Evolutionary conservation across 192 early-diverging fungal species (phyloP).

Genomic region (Coemansia asiatica): DNA sequence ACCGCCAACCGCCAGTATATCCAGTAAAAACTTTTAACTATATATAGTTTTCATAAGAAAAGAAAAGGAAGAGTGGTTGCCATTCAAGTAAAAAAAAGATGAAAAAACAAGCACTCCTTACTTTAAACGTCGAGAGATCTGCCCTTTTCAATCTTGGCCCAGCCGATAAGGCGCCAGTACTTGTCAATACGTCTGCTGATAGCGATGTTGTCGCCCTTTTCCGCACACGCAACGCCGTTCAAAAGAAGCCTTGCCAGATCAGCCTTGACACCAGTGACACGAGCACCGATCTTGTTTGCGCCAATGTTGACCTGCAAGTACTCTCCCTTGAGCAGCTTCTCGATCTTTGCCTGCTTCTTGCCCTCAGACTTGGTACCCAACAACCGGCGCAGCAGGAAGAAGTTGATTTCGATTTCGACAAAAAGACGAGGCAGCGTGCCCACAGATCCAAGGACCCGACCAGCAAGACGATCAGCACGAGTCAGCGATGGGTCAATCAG

Average conservation of each 20-base stretch:
- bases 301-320: slow-evolving; percentile 97
- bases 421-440: slow-evolving; percentile 93
- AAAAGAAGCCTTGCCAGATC: slow-evolving; percentile 94
- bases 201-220: slow-evolving; percentile 94
- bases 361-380: slow-evolving; percentile 96
- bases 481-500: slow-evolving; percentile 93
- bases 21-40: too few relatives aligned
- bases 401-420: slow-evolving; percentile 95
- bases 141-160: slow-evolving; percentile 94
- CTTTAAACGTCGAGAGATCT: slow-evolving; percentile 26
- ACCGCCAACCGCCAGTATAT: too few relatives aligned
- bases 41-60: too few relatives aligned
- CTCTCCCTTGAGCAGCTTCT: slow-evolving; percentile 91
- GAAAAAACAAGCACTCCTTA: too few relatives aligned
- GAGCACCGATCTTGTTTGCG: slow-evolving; percentile 89
- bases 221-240: slow-evolving; percentile 89
- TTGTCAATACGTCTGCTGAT: slow-evolving; percentile 93
- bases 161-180: slow-evolving; percentile 99
- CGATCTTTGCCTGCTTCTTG: slow-evolving; percentile 97
- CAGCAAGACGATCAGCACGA: slow-evolving; percentile 94
- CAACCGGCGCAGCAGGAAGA: slow-evolving; percentile 92
- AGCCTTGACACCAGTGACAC: slow-evolving; percentile 90
- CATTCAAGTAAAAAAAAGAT: too few relatives aligned
- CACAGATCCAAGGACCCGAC: slow-evolving; percentile 89
- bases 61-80: too few relatives aligned